Evolutionary conservation across 805 yeast species (phyloP).

Genomic region (Saturnispora silvae): DNA sequence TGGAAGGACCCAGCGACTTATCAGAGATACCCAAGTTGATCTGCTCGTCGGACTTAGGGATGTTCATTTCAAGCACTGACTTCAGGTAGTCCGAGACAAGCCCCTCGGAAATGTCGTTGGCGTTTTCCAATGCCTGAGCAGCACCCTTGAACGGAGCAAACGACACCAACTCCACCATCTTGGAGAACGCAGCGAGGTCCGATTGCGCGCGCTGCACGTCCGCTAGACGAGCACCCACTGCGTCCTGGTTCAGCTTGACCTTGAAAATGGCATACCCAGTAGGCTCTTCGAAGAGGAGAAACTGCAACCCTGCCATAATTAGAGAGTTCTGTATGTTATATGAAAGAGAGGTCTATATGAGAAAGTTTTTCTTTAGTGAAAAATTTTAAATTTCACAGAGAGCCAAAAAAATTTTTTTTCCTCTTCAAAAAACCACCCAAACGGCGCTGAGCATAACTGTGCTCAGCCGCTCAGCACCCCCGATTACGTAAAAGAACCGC

Average conservation of each 20-base stretch:
- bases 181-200: conserved; percentile 81
- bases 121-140: conserved; percentile 97
- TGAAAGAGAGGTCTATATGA: not conserved
- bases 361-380: not conserved
- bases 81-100: conserved; percentile 87
- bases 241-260: conserved; percentile 88
- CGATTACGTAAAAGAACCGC: no score
- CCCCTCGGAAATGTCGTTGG: conserved; percentile 96
- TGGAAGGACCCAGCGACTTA: conserved; percentile 90
- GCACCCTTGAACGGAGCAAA: conserved; percentile 99
- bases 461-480: no score
- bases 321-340: not conserved
- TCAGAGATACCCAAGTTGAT: conserved; percentile 82
- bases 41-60: conserved; percentile 72
- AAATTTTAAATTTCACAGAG: no score
- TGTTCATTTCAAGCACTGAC: conserved; percentile 77
- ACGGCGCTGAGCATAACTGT: not conserved
- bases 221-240: conserved; percentile 79
- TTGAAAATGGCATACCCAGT: conserved; percentile 96
- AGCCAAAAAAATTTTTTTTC: no score
- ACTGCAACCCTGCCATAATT: conserved; percentile 67
- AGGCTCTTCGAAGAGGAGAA: conserved; percentile 93
- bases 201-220: conserved; percentile 89
- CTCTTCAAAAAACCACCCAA: not conserved
- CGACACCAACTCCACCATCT: conserved; percentile 84